phyloP scores from a whole-genome alignment of 345 rosid genomes.

The Eutrema heterophyllum region DNA sequence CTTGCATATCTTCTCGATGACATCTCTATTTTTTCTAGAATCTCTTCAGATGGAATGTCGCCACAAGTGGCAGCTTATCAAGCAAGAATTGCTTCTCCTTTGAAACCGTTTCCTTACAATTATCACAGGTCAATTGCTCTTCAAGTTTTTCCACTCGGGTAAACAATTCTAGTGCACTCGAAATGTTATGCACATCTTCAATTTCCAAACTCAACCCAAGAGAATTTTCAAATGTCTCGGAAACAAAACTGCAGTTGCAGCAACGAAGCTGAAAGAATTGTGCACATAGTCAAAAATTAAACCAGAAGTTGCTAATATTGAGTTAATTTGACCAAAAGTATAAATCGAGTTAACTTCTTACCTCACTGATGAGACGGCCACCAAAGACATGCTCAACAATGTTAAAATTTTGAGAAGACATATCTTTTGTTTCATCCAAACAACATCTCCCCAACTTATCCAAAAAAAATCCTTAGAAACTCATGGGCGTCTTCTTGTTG shows the following conservation, averaged over 20 bases:
- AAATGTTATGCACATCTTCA: slow-evolving; percentile 48
- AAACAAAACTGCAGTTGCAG: slow-evolving; percentile 54
- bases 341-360: slow-evolving; percentile 24
- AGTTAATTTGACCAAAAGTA: neutral
- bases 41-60: no score
- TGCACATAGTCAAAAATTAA: neutral
- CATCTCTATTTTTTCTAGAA: no score
- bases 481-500: no score
- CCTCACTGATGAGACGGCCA: slow-evolving; percentile 67
- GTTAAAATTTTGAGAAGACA: slow-evolving; percentile 31
- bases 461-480: slow-evolving; percentile 55
- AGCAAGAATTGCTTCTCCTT: no score
- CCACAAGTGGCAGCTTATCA: no score
- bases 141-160: slow-evolving; percentile 72
- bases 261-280: slow-evolving; percentile 48
- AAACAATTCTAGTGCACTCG: slow-evolving; percentile 59
- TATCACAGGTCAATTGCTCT: no score
- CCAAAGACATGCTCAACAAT: slow-evolving; percentile 54
- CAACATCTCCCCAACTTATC: slow-evolving; percentile 60
- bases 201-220: slow-evolving; percentile 72
- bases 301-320: neutral
- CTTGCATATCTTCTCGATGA: no score
- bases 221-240: slow-evolving; percentile 55
- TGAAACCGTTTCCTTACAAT: no score
- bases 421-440: slow-evolving; percentile 29